These are phyloP conservation scores for Fonsecaea nubica DNA, from an alignment of 2,329 filamentous ascomycete genomes.

Conservation along the genomic window DNA sequence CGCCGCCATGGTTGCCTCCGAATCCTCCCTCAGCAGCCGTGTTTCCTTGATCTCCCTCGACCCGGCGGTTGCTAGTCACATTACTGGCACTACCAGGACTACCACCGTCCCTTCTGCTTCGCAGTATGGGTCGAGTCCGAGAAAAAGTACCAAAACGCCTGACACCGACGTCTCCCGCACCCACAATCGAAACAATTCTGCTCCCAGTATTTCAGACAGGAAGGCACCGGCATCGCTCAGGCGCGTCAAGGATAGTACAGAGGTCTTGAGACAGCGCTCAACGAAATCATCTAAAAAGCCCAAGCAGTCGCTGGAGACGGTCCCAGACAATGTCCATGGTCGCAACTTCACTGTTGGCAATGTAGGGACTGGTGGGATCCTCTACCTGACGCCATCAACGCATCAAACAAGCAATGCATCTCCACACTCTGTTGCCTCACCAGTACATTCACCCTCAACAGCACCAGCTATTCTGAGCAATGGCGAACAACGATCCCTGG, in stretches of 20 bases:
- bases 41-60: constrained; percentile 40
- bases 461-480: constrained; percentile 39
- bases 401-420: constrained; percentile 46
- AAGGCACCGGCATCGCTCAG: constrained; percentile 48
- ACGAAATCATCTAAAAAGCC: constrained; percentile 57
- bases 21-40: constrained; percentile 36
- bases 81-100: constrained; percentile 32
- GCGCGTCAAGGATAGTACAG: constrained; percentile 60
- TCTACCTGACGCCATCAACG: constrained; percentile 73
- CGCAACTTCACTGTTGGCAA: constrained; percentile 80
- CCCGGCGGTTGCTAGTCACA: constrained; percentile 40
- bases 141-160: constrained; percentile 33
- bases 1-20: constrained; percentile 32
- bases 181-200: constrained; percentile 39
- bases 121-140: constrained; percentile 37
- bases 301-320: constrained; percentile 64
- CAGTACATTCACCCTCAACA: constrained; percentile 64
- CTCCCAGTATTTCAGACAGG: constrained; percentile 33
- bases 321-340: constrained; percentile 69
- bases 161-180: constrained; percentile 29
- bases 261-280: constrained; percentile 53
- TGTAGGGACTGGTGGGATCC: constrained; percentile 81
- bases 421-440: constrained; percentile 44
- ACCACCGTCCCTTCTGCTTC: constrained; percentile 31
- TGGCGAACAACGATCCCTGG: constrained; percentile 31